Conservation (phyloP, 768 basidiomycete genomes). For the Leccinum boreale region DNA sequence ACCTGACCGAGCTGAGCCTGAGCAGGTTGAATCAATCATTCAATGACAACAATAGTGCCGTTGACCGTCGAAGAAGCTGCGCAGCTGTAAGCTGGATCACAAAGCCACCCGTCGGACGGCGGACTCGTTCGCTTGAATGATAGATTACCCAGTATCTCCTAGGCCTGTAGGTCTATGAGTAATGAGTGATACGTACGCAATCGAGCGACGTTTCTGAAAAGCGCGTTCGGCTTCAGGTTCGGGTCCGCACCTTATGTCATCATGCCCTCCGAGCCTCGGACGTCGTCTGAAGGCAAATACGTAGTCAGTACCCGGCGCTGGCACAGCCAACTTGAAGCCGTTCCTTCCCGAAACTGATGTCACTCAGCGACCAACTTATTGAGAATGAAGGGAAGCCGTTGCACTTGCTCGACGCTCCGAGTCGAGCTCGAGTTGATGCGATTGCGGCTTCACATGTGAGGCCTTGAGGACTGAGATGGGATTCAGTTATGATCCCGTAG, state of each 20-base stretch:
- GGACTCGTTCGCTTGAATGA: neutral
- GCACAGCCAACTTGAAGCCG: too few relatives aligned
- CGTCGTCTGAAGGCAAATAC: neutral
- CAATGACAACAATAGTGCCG: neutral
- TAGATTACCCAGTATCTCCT: neutral
- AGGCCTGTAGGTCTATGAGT: neutral
- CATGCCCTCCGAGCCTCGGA: neutral
- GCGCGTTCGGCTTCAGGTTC: neutral
- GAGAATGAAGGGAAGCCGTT: too few relatives aligned
- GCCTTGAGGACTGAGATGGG: too few relatives aligned
- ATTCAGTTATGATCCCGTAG: too few relatives aligned
- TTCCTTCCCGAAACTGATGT: too few relatives aligned
- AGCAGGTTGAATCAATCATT: neutral
- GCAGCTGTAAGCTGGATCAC: neutral
- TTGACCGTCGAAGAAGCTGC: neutral
- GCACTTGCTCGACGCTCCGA: too few relatives aligned
- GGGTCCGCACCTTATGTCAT: neutral
- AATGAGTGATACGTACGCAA: neutral
- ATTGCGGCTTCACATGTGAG: too few relatives aligned
- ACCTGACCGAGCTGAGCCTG: neutral
- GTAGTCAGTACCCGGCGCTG: neutral
- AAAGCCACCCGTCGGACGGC: neutral
- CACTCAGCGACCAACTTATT: too few relatives aligned
- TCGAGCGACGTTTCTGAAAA: neutral
- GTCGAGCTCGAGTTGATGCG: too few relatives aligned